Evolutionary conservation across 768 basidiomycete genomes (phyloP), one percentile per base, ranked within the genome.

Genomic region (Pleurotus sapidus): DNA sequence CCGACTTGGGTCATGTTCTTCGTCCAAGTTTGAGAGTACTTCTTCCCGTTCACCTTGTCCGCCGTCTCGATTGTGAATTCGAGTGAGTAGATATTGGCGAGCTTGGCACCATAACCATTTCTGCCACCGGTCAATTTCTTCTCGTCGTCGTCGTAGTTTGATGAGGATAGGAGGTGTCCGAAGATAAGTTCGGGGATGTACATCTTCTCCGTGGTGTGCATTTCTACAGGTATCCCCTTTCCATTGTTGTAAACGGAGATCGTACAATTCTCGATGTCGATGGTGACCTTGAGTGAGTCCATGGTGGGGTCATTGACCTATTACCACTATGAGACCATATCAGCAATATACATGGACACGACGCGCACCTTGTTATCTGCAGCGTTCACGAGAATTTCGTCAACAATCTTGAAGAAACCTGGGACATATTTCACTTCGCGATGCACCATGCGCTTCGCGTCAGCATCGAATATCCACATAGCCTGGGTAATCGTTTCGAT

Each of bases 321-420:
- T 34, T 34, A 1, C 8, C 30, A 9, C 8, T 34, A 34, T 34
- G 30, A 34, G 30, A 34, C 30, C 30, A 34, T 34, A 34, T 8
- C 30, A 34, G 30, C 11, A 11, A 34, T 34, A 27, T 14, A 24
- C 17, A 25, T 40, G 14, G 30, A 34, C 27, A 17, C 46, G 8
- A 7, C 7, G 70, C 78, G 56, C 61, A 92, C 96, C 88, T 99
- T 99, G 76, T 98, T 97, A 70, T 99, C 97, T 3, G 97, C 97
- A 18, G 97, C 97, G 71, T 99, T 99, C 65, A 99, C 97, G 2
- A 99, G 78, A 66, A 99, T 99, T 75, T 99, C 97, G 66, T 99
- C 97, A 12, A 99, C 89, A 65, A 99, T 99, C 81, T 99, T 99
- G 84, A 95, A 95, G 72, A 99, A 96, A 54, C 95, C 97, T 0